A percentile compares a stretch with the other conserved stretches of the same genome.
Evolutionary conservation across 192 early-diverging fungal species (phyloP).

Genomic region (Umbelopsis sp.): DNA sequence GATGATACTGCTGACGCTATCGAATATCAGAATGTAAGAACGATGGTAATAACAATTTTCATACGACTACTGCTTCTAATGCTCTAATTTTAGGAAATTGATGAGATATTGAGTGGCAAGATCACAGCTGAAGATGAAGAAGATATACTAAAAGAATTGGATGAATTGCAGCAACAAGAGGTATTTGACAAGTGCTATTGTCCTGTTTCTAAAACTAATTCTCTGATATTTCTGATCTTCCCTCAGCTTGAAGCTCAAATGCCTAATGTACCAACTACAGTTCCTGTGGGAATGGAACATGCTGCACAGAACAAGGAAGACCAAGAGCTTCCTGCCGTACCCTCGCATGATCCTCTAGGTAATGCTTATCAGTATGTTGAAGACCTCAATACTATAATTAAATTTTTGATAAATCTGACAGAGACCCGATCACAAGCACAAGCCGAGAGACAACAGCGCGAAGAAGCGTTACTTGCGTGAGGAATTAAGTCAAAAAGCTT

Average conservation of each 20-base stretch:
- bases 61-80: not conserved
- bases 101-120: constrained; percentile 72
- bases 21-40: constrained; percentile 86
- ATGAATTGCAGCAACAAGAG: constrained; percentile 56
- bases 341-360: constrained; percentile 8
- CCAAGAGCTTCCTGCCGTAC: not conserved
- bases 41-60: not conserved
- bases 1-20: constrained; percentile 97
- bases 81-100: constrained; percentile 64
- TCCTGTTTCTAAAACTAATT: too few species aligned
- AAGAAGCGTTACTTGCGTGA: constrained; percentile 4
- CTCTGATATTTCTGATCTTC: not conserved
- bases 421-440: not conserved
- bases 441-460: constrained; percentile 4
- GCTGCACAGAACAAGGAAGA: not conserved
- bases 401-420: not conserved
- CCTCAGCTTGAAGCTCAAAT: constrained; percentile 25
- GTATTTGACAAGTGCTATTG: constrained; percentile 13
- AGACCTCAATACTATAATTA: not conserved
- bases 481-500: too few species aligned
- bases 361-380: not conserved
- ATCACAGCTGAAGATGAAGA: constrained; percentile 87
- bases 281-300: constrained; percentile 13
- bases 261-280: constrained; percentile 23
- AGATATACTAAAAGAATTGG: constrained; percentile 81